Evolutionary conservation across 805 yeast genomes (phyloP).

Genomic region (Metschnikowia kunwiensis): DNA sequence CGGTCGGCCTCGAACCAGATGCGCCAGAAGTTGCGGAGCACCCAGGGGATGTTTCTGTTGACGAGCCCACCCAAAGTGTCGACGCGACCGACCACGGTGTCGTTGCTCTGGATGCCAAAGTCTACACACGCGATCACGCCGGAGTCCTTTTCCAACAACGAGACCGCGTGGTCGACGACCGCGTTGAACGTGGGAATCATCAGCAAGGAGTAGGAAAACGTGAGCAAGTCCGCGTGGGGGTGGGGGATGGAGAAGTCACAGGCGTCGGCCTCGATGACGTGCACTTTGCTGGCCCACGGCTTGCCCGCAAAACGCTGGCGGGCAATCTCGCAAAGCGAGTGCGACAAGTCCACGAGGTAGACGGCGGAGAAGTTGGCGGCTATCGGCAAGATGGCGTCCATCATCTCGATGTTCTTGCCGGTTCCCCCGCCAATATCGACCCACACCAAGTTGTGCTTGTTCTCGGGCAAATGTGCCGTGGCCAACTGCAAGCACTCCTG

Average conservation of each 20-base stretch:
- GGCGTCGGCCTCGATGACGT: slow-evolving; percentile 71
- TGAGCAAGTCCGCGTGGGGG: slow-evolving; percentile 61
- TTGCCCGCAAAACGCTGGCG: slow-evolving; percentile 47
- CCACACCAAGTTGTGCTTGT: slow-evolving; percentile 52
- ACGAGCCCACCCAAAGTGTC: slow-evolving; percentile 74
- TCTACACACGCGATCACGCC: slow-evolving; percentile 74
- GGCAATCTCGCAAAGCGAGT: slow-evolving; percentile 74
- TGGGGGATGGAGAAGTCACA: slow-evolving; percentile 55
- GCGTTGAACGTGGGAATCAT: slow-evolving; percentile 85
- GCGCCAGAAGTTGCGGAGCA: slow-evolving; percentile 78
- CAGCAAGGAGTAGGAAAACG: slow-evolving; percentile 77
- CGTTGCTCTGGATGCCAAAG: slow-evolving; percentile 71
- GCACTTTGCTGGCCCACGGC: slow-evolving; percentile 51
- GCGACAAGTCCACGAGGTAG: slow-evolving; percentile 72
- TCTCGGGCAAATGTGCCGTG: slow-evolving; percentile 47
- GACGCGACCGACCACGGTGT: slow-evolving; percentile 62
- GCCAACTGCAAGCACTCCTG: slow-evolving; percentile 60
- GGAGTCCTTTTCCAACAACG: slow-evolving; percentile 46
- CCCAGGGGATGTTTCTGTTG: slow-evolving; percentile 73
- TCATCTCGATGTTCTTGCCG: slow-evolving; percentile 75
- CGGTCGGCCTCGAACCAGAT: slow-evolving; percentile 84
- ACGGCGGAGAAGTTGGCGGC: slow-evolving; percentile 55
- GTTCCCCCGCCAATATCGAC: slow-evolving; percentile 87
- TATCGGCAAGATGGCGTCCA: slow-evolving; percentile 55
- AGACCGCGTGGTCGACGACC: slow-evolving; percentile 65